These are phyloP conservation scores for Taphrina confusa DNA, from an alignment of 1,139 yeast species.

Conservation along the genomic window DNA sequence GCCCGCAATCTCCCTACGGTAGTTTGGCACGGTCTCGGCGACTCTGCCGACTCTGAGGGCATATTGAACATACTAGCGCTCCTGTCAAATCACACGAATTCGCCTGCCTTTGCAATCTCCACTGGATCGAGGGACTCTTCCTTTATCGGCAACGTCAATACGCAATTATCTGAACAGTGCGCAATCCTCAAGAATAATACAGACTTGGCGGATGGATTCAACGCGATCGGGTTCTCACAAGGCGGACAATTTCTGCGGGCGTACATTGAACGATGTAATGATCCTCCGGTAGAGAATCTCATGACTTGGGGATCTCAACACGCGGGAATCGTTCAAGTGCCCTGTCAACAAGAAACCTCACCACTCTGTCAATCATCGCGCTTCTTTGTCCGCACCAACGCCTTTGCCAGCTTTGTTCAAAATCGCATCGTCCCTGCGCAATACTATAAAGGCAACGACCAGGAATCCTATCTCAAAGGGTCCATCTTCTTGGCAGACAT, in stretches of 20 bases:
- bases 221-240: slow-evolving; percentile 78
- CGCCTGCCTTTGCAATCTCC: slow-evolving; percentile 24
- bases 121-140: slow-evolving; percentile 23
- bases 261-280: slow-evolving; percentile 59
- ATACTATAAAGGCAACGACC: slow-evolving; percentile 60
- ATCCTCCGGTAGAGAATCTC: slow-evolving; percentile 55
- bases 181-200: slow-evolving; percentile 50
- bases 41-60: slow-evolving; percentile 64
- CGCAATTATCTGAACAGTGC: slow-evolving; percentile 52
- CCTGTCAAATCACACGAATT: slow-evolving; percentile 17
- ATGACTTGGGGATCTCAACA: slow-evolving; percentile 84
- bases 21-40: slow-evolving; percentile 86
- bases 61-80: slow-evolving; percentile 45
- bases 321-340: slow-evolving; percentile 64
- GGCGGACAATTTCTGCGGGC: slow-evolving; percentile 76
- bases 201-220: slow-evolving; percentile 59
- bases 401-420: slow-evolving; percentile 64
- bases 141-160: slow-evolving; percentile 62
- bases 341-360: slow-evolving; percentile 62
- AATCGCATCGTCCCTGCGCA: slow-evolving; percentile 68
- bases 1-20: slow-evolving; percentile 55
- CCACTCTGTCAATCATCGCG: slow-evolving; percentile 65
- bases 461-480: slow-evolving; percentile 54
- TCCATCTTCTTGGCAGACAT: slow-evolving; percentile 63
- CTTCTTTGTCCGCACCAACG: slow-evolving; percentile 56